These are phyloP conservation scores for Singerocomus rubriflavus DNA, from an alignment of 1,284 basidiomycete genomes.

Conservation along the genomic window DNA sequence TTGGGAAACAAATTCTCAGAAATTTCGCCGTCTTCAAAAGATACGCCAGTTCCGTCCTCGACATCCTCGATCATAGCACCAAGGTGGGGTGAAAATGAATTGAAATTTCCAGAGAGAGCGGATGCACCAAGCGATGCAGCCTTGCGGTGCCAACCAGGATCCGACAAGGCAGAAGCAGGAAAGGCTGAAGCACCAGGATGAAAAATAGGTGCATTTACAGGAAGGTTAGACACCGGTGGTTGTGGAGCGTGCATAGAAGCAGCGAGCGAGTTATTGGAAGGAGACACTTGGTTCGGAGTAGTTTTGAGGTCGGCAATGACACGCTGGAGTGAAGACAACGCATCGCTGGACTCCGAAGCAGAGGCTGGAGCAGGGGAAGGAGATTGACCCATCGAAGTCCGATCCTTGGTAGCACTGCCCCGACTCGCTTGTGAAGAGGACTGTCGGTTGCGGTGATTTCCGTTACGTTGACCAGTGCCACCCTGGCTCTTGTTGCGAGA, in stretches of 20 bases:
- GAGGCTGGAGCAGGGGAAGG: constrained; percentile 42
- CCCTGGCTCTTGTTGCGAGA: constrained; percentile 56
- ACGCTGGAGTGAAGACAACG: constrained; percentile 74
- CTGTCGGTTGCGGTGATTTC: constrained; percentile 52
- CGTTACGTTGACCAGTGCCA: constrained; percentile 42
- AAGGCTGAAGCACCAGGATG: constrained; percentile 63
- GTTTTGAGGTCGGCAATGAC: constrained; percentile 84
- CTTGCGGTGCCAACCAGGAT: constrained; percentile 72
- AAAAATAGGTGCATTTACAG: constrained; percentile 65
- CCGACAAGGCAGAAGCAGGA: constrained; percentile 44
- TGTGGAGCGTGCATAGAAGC: constrained; percentile 47
- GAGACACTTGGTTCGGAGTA: constrained; percentile 43
- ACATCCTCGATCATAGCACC: constrained; percentile 79
- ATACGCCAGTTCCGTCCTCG: constrained; percentile 53
- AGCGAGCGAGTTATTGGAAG: constrained; percentile 40
- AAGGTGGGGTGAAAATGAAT: constrained; percentile 71
- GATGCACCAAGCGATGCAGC: constrained; percentile 68
- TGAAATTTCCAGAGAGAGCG: constrained; percentile 56
- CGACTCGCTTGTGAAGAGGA: constrained; percentile 51
- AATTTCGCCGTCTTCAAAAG: constrained; percentile 76
- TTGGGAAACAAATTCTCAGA: constrained; percentile 50
- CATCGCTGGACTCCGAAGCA: constrained; percentile 61
- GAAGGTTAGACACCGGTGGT: constrained; percentile 47
- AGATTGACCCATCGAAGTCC: constrained; percentile 44
- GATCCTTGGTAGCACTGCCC: constrained; percentile 45